Percentiles rank a stretch among this genome's conserved stretches.
Evolutionary conservation across 306 rosid species (phyloP).

Genomic region (Malus asiatica): DNA sequence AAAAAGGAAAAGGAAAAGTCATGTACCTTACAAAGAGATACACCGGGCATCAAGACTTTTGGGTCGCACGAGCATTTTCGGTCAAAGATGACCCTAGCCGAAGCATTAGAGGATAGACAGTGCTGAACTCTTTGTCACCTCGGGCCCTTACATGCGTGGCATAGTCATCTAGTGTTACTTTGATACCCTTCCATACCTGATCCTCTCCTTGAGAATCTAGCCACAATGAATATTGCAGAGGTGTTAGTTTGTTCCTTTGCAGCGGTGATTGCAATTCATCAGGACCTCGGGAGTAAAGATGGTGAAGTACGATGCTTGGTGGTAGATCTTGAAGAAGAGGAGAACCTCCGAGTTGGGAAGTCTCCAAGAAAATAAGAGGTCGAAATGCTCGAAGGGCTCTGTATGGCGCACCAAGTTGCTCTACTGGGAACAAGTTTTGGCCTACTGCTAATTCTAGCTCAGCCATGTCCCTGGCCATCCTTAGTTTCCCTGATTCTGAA

Average conservation of each 20-base stretch:
- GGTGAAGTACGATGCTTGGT: slow-evolving; percentile 76
- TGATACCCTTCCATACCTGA: slow-evolving; percentile 94
- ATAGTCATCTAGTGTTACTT: slow-evolving; percentile 88
- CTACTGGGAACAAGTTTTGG: slow-evolving; percentile 87
- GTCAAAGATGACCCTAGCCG: slow-evolving; percentile 74
- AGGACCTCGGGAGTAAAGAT: slow-evolving; percentile 87
- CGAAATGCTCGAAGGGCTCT: slow-evolving; percentile 92
- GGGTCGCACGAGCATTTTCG: slow-evolving; percentile 33
- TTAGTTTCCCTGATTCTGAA: slow-evolving; percentile 94
- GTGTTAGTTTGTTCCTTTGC: slow-evolving; percentile 83
- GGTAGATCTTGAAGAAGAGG: slow-evolving; percentile 97
- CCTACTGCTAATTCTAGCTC: slow-evolving; percentile 95
- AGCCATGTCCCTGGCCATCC: slow-evolving; percentile 99
- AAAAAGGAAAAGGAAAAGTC: no score
- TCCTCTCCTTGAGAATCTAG: slow-evolving; percentile 98
- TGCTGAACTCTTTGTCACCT: slow-evolving; percentile 91
- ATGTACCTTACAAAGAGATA: not conserved
- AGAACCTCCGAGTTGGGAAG: slow-evolving; percentile 78
- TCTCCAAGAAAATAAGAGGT: slow-evolving; percentile 96
- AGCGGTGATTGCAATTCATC: slow-evolving; percentile 86
- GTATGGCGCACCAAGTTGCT: slow-evolving; percentile 93
- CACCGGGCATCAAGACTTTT: slow-evolving; percentile 33
- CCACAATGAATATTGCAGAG: slow-evolving; percentile 88
- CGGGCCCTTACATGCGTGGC: slow-evolving; percentile 73
- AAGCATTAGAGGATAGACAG: slow-evolving; percentile 93